These are phyloP conservation scores for Picea glauca DNA, from an alignment of 75 land plant species.

Conservation along the genomic window DNA sequence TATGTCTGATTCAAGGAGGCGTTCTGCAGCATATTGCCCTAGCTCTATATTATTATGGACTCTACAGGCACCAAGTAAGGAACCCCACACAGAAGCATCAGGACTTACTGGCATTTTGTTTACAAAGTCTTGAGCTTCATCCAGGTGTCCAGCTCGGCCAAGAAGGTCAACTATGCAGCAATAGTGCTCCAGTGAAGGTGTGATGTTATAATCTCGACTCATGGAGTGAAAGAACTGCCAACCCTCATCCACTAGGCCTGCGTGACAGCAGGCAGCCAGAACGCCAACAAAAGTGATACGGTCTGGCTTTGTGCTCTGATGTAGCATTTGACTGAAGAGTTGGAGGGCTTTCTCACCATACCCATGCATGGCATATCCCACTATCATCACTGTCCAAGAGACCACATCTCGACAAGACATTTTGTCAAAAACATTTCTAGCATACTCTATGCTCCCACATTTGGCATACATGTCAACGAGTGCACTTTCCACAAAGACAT, in stretches of 20 bases:
- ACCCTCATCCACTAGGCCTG: conserved; percentile 51
- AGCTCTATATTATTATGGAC: conserved; percentile 45
- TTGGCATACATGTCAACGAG: conserved; percentile 64
- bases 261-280: conserved; percentile 42
- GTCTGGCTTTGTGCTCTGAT: conserved; percentile 5
- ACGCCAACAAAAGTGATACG: conserved; percentile 27
- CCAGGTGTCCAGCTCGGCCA: conserved; percentile 42
- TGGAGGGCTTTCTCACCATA: conserved; percentile 24
- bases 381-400: conserved; percentile 67
- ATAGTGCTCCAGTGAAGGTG: conserved; percentile 58
- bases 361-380: conserved; percentile 51
- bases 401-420: conserved; percentile 36
- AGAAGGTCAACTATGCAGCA: conserved; percentile 53
- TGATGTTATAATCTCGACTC: conserved; percentile 36
- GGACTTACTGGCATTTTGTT: conserved; percentile 67
- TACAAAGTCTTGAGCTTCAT: conserved; percentile 64
- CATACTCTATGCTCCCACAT: conserved; percentile 45
- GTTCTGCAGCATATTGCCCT: conserved; percentile 21
- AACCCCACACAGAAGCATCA: conserved; percentile 41
- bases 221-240: conserved; percentile 59
- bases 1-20: neutral
- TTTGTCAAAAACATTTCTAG: conserved; percentile 27
- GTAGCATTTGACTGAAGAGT: conserved; percentile 34
- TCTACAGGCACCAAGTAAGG: conserved; percentile 52
- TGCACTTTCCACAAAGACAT: conserved; percentile 38